These are phyloP conservation scores for Naganishia friedmannii DNA, from an alignment of 768 basidiomycete genomes.

Conservation along the genomic window DNA sequence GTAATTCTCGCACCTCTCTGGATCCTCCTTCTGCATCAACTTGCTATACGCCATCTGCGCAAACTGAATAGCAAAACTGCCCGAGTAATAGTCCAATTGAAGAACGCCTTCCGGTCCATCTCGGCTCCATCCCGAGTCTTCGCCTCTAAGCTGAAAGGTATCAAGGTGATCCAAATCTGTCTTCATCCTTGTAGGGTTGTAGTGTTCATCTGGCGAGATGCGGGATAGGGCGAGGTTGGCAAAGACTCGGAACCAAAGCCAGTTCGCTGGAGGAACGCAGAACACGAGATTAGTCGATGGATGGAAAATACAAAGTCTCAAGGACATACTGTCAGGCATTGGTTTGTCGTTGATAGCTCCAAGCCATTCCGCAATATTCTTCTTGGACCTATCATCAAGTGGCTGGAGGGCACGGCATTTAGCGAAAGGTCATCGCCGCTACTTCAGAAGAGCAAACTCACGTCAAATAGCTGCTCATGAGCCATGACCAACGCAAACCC, in stretches of 20 bases:
- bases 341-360: constrained; percentile 75
- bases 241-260: constrained; percentile 79
- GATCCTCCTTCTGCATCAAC: constrained; percentile 58
- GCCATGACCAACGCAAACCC: constrained; percentile 69
- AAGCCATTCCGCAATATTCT: constrained; percentile 65
- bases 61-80: constrained; percentile 74
- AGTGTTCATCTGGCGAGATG: constrained; percentile 60
- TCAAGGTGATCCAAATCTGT: constrained; percentile 72
- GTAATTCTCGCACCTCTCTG: constrained; percentile 65
- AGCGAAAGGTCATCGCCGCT: background rate
- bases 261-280: constrained; percentile 58
- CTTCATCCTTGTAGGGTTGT: constrained; percentile 64
- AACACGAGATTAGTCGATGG: background rate
- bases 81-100: constrained; percentile 77
- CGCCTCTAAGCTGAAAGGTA: constrained; percentile 68
- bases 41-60: constrained; percentile 67
- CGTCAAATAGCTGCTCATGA: constrained; percentile 59
- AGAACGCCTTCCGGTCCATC: constrained; percentile 73
- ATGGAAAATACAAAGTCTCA: background rate
- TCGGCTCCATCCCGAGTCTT: constrained; percentile 61
- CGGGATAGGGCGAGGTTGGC: constrained; percentile 69
- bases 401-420: constrained; percentile 46
- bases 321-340: constrained; percentile 64
- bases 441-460: constrained; percentile 23
- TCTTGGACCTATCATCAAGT: constrained; percentile 59